Conservation (phyloP, 2,329 filamentous ascomycete genomes). For the Cordyceps sp. region DNA sequence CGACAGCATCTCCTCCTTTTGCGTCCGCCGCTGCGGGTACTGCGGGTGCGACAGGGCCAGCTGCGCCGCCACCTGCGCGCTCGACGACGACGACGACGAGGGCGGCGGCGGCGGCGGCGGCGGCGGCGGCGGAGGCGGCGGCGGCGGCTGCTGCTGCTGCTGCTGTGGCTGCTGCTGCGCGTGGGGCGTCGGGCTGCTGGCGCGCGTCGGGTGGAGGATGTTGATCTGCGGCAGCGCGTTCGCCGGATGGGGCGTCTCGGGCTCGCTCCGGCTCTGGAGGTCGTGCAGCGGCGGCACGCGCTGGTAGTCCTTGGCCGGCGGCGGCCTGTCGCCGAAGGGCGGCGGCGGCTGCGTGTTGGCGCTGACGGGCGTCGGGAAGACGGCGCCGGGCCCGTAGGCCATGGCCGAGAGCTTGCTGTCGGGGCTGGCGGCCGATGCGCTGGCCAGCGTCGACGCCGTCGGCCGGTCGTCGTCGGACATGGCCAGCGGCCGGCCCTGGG, state of each 20-base stretch:
- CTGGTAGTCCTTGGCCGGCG: slow-evolving; percentile 42
- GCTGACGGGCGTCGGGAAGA: slow-evolving; percentile 47
- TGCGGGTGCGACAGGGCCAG: slow-evolving; percentile 39
- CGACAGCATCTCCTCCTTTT: slow-evolving; percentile 81
- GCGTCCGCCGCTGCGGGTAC: slow-evolving; percentile 35
- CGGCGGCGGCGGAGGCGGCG: too few relatives aligned
- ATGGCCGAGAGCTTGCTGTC: slow-evolving; percentile 46
- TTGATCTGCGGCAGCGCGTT: slow-evolving; percentile 39
- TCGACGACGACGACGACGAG: slow-evolving; percentile 16
- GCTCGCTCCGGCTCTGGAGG: slow-evolving; percentile 35
- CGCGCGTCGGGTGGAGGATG: slow-evolving; percentile 31
- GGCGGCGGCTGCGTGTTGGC: slow-evolving; percentile 28
- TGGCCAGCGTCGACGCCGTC: slow-evolving; percentile 42
- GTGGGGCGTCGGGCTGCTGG: slow-evolving; percentile 28
- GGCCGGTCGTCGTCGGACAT: slow-evolving; percentile 38
- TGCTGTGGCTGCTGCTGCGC: too few relatives aligned
- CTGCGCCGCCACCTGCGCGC: slow-evolving; percentile 39
- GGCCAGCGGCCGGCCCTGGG: slow-evolving; percentile 36
- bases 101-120: too few relatives aligned
- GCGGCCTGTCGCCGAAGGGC: slow-evolving; percentile 30
- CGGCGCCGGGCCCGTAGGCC: slow-evolving; percentile 35
- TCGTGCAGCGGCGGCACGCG: slow-evolving; percentile 46
- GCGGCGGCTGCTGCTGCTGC: too few relatives aligned
- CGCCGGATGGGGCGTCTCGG: slow-evolving; percentile 34
- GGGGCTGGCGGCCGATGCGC: slow-evolving; percentile 39